Evolutionary conservation across 2,329 filamentous ascomycete species (phyloP).

Genomic region (Aspergillus cejpii): DNA sequence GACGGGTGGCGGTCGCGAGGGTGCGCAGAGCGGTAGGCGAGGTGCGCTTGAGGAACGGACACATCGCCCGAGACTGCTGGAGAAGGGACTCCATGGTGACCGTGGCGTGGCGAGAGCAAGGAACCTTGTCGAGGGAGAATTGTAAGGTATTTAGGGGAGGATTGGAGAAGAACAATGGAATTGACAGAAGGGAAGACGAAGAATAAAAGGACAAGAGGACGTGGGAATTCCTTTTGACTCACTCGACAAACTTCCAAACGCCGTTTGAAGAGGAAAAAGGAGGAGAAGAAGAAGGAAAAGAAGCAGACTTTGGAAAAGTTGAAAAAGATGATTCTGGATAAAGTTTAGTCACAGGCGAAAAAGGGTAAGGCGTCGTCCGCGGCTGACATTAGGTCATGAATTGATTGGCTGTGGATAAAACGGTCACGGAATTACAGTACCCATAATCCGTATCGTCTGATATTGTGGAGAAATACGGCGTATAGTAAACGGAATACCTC

Average conservation of each 20-base stretch:
- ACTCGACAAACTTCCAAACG: background rate
- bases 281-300: too few species aligned
- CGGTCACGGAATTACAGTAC: background rate
- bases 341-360: background rate
- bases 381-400: background rate
- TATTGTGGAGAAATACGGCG: background rate
- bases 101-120: background rate
- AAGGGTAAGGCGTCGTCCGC: background rate
- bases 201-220: slow-evolving; percentile 3
- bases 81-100: slow-evolving; percentile 79
- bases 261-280: background rate
- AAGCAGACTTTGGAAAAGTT: too few species aligned
- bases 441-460: background rate
- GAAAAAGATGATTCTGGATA: background rate
- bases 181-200: slow-evolving; percentile 10
- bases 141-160: background rate
- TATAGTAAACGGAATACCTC: background rate
- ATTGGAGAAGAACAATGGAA: background rate
- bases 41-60: slow-evolving; percentile 93
- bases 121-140: slow-evolving; percentile 1
- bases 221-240: background rate
- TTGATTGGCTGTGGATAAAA: background rate
- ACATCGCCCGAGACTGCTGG: slow-evolving; percentile 92
- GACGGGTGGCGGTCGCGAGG: slow-evolving; percentile 63
- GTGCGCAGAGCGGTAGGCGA: slow-evolving; percentile 86